Base-by-base conservation (phyloP, 139 green algal species). In the Picochlorum sp. region DNA sequence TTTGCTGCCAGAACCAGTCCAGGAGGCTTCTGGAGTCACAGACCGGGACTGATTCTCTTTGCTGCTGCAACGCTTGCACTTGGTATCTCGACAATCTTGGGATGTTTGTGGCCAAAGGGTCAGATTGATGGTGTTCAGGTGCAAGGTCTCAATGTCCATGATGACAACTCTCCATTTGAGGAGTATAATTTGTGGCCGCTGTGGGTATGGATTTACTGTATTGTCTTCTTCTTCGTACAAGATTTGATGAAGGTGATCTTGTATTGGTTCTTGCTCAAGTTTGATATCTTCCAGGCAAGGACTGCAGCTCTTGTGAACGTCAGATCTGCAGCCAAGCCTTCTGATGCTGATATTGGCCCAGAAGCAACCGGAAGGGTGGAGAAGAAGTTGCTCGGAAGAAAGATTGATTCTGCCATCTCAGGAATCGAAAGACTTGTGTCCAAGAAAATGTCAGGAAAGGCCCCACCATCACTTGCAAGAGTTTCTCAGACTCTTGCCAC, bases 131-230 rank as follows among this genome's bases (percentile, higher is more conserved):
- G 71, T 45, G 66, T 84, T 16, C 67, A 63, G 4, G 55, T 63
- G 3, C 28, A 73, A 51, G 78, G 76, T 24, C 72, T 89, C 7
- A 62, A 63, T 23, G 24, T 52, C 21, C 23, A 49, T 34, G 63
- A 45, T 57, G 47, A 78, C 57, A 76, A 76, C 8, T 71, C 85
- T 28, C 57, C 69, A 26, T 45, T 61, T 37, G 61, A 62, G 20
- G 10, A 57, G 21, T 71, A 79, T 67, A 74, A 61, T 15, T 50
- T 78, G 45, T 80, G 74, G 76, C 65, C 81, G 2, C 57, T 91
- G 49, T 89, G 79, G 74, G 65, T 88, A 32, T 95, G 88, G 88
- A 71, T 92, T 63, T 95, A 85, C 78, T 92, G 86, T 67, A 38
- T 91, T 16, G 45, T 93, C 11, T 95, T 81, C 79, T 94, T 73